These are phyloP conservation scores for Lyophyllum atratum DNA, from an alignment of 768 basidiomycete genomes.

Conservation along the genomic window DNA sequence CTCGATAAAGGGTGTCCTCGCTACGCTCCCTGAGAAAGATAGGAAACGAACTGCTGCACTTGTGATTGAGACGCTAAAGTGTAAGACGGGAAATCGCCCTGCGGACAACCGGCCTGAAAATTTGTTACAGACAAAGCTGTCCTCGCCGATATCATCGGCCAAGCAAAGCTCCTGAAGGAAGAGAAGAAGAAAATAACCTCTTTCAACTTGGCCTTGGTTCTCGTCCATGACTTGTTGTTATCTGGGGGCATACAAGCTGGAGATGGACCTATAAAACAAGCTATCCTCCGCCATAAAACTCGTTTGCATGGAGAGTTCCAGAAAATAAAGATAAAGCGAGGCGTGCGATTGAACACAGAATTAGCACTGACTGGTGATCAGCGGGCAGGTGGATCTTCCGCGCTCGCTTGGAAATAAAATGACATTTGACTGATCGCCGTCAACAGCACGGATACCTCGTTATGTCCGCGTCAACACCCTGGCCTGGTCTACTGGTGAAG, in stretches of 20 bases:
- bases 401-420: not conserved
- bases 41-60: slow-evolving; percentile 82
- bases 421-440: slow-evolving; percentile 11
- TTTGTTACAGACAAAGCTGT: slow-evolving; percentile 67
- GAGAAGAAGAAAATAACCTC: slow-evolving; percentile 81
- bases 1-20: slow-evolving; percentile 86
- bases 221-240: slow-evolving; percentile 89
- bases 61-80: slow-evolving; percentile 95
- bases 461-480: slow-evolving; percentile 84
- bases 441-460: slow-evolving; percentile 70
- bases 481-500: slow-evolving; percentile 66
- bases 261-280: slow-evolving; percentile 89
- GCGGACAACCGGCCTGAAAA: not conserved
- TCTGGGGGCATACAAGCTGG: slow-evolving; percentile 86
- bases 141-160: slow-evolving; percentile 68
- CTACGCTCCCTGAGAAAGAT: slow-evolving; percentile 69
- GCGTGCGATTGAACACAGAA: slow-evolving; percentile 63
- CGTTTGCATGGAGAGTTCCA: slow-evolving; percentile 85
- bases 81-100: slow-evolving; percentile 44
- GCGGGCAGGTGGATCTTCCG: slow-evolving; percentile 54
- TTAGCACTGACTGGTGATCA: slow-evolving; percentile 63
- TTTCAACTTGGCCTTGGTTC: slow-evolving; percentile 74
- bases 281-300: slow-evolving; percentile 86
- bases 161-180: slow-evolving; percentile 66
- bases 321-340: slow-evolving; percentile 77